These are phyloP conservation scores for Harrya chromipes DNA, from an alignment of 768 basidiomycete genomes.

Conservation along the genomic window DNA sequence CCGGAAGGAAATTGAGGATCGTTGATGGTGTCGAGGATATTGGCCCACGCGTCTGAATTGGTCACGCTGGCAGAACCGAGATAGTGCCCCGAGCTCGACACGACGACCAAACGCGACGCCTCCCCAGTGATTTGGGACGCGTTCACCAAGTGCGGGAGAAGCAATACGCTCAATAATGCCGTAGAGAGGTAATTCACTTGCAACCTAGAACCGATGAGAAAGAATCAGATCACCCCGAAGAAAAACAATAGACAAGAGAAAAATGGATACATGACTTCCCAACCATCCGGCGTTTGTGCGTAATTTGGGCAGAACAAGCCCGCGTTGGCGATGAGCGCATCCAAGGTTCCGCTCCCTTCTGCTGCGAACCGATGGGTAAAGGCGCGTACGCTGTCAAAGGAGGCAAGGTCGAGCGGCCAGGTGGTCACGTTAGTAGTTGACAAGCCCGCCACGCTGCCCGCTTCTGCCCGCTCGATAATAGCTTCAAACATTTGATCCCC, in stretches of 20 bases:
- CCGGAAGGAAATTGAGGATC: no score
- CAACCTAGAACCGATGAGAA: constrained; percentile 17
- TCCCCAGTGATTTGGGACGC: constrained; percentile 12
- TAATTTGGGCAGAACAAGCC: no score
- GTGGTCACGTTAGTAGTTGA: constrained; percentile 10
- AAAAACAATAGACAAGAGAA: no score
- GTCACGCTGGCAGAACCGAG: constrained; percentile 6
- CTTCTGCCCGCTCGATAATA: no score
- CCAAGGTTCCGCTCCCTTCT: constrained; percentile 3
- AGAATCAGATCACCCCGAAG: no score
- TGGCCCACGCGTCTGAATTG: constrained; percentile 4
- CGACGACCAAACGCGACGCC: constrained; percentile 23
- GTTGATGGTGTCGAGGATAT: constrained; percentile 17
- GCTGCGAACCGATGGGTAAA: constrained; percentile 31
- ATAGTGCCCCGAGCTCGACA: constrained; percentile 29
- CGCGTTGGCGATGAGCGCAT: no score
- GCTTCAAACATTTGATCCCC: no score
- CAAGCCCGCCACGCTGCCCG: background rate
- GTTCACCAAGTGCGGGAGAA: constrained; percentile 29
- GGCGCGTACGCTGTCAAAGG: constrained; percentile 28
- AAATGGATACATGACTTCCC: no score
- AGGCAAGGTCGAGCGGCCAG: constrained; percentile 33
- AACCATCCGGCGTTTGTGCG: no score
- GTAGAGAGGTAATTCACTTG: constrained; percentile 35
- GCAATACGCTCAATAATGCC: constrained; percentile 28